Conservation (phyloP, 1,284 basidiomycete species). For the Naganishia cerealis region DNA sequence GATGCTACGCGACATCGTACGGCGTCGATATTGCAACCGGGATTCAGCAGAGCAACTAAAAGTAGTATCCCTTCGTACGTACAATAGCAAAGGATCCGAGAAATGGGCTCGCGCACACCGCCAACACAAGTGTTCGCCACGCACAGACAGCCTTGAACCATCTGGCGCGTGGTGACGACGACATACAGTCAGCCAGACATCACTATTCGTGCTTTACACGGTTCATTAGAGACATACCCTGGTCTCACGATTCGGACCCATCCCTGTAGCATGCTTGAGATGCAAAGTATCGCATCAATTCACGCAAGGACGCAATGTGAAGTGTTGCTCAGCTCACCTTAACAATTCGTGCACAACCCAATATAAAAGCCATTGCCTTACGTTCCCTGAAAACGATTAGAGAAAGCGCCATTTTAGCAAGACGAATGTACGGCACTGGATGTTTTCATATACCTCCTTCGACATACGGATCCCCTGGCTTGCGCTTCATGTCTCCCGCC, state of each 20-base stretch:
- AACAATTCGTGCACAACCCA: slow-evolving; percentile 29
- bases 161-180: background rate
- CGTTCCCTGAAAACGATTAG: slow-evolving; percentile 15
- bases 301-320: background rate
- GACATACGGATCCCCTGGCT: slow-evolving; percentile 26
- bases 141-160: slow-evolving; percentile 29
- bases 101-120: slow-evolving; percentile 20
- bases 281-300: background rate
- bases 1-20: slow-evolving; percentile 9
- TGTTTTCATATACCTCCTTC: slow-evolving; percentile 14
- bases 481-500: slow-evolving; percentile 30
- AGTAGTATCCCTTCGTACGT: background rate
- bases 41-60: background rate
- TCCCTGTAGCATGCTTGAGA: slow-evolving; percentile 16
- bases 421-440: background rate
- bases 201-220: background rate
- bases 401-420: background rate
- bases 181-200: background rate
- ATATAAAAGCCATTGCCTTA: slow-evolving; percentile 32
- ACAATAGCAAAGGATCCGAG: slow-evolving; percentile 28
- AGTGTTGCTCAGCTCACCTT: slow-evolving; percentile 4
- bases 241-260: slow-evolving; percentile 28
- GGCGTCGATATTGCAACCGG: background rate
- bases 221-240: background rate
- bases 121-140: slow-evolving; percentile 21